These are phyloP conservation scores for Phytophthora palmivora DNA, from an alignment of 352 stramenopile genomes.

Conservation along the genomic window DNA sequence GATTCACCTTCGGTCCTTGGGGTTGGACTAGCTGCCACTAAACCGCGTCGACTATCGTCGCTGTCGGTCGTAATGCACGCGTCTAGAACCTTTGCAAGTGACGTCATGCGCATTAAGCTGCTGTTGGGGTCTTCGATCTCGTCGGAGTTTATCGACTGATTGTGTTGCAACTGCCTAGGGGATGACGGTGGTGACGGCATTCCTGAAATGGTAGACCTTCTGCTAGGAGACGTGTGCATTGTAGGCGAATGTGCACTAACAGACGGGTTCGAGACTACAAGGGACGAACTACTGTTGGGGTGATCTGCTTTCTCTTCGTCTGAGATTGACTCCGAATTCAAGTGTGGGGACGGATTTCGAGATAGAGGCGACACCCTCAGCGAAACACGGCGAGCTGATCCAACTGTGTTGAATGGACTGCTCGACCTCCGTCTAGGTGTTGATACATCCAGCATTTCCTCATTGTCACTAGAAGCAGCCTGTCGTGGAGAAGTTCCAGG, in stretches of 20 bases:
- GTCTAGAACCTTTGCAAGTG: constrained; percentile 36
- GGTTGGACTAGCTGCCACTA: background rate
- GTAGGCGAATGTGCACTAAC: background rate
- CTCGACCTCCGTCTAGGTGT: constrained; percentile 7
- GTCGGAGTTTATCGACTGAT: constrained; percentile 8
- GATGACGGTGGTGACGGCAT: background rate
- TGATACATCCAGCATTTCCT: constrained; percentile 1
- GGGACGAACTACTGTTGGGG: background rate
- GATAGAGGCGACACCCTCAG: constrained; percentile 7
- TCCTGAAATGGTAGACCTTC: constrained; percentile 2
- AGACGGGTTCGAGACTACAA: background rate
- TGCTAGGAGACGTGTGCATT: background rate
- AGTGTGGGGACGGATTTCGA: constrained; percentile 15
- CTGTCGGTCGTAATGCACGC: constrained; percentile 21
- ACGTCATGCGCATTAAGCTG: constrained; percentile 23
- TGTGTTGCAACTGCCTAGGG: background rate
- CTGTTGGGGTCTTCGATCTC: constrained; percentile 4
- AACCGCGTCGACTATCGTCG: background rate
- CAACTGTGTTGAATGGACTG: constrained; percentile 9
- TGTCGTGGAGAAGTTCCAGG: constrained; percentile 9
- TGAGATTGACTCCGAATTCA: constrained; percentile 6
- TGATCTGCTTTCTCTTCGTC: constrained; percentile 2
- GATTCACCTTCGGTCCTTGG: background rate
- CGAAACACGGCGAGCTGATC: background rate
- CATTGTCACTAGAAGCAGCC: background rate